Percentiles rank a stretch among this genome's conserved stretches.
phyloP scores from a whole-genome alignment of 768 basidiomycete species.

The Saitozyma podzolica region DNA sequence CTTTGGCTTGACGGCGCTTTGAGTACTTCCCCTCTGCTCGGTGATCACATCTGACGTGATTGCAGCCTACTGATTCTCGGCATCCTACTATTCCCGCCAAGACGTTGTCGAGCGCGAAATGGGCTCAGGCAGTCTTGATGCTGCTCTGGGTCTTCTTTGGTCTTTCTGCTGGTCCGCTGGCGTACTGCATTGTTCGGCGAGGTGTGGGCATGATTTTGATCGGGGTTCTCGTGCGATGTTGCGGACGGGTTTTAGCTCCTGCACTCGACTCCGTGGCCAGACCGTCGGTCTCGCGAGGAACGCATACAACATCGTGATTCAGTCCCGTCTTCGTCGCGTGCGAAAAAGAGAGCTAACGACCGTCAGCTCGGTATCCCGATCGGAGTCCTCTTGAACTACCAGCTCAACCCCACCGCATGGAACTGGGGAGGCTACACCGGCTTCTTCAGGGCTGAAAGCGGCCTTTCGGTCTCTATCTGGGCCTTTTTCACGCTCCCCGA shows the following conservation, averaged over 20 bases:
- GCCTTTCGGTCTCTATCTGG: constrained; percentile 21
- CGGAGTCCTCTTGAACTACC: constrained; percentile 10
- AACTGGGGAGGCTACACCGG: constrained; percentile 46
- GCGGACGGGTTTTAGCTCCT: constrained; percentile 38
- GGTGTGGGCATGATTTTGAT: neutral
- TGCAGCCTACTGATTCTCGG: neutral
- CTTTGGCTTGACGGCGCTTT: constrained; percentile 6
- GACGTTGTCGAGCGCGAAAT: constrained; percentile 2
- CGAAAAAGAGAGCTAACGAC: too few species aligned
- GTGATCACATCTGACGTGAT: neutral
- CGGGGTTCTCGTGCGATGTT: neutral
- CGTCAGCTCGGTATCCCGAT: constrained; percentile 2
- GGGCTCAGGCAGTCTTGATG: constrained; percentile 15
- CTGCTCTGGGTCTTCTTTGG: constrained; percentile 15
- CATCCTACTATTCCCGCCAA: constrained; percentile 1
- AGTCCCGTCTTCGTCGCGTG: constrained; percentile 10
- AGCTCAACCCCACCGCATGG: constrained; percentile 31
- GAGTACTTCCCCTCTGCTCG: neutral
- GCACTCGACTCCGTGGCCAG: constrained; percentile 50
- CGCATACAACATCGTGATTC: constrained; percentile 30
- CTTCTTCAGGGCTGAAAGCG: constrained; percentile 36
- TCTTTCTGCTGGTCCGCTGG: constrained; percentile 20
- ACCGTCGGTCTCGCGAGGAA: constrained; percentile 34
- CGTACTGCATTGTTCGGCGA: constrained; percentile 33
- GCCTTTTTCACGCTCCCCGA: constrained; percentile 33